Evolutionary conservation across 305 asterid species (phyloP).

Genomic region (Stenogyne calaminthoides): DNA sequence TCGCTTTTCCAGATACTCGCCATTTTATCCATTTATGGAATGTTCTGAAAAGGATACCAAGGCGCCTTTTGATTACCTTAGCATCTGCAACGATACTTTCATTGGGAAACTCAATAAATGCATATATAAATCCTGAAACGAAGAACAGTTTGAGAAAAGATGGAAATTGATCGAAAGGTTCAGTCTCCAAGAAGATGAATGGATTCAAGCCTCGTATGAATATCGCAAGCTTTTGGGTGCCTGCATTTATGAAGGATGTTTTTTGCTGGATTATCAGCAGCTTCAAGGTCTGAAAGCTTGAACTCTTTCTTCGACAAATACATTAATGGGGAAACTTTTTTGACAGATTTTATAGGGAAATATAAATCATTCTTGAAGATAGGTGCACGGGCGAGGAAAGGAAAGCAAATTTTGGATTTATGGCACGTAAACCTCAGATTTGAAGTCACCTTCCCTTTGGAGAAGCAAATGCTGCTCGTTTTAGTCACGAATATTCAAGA

Average conservation of each 20-base stretch:
- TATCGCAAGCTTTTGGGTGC: conserved; percentile 85
- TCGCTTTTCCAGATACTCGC: conserved; percentile 55
- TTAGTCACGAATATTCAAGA: conserved; percentile 82
- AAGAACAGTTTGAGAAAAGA: conserved; percentile 72
- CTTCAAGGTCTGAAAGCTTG: conserved; percentile 72
- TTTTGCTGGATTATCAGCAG: conserved; percentile 67
- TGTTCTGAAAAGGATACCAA: conserved; percentile 68
- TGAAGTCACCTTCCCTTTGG: conserved; percentile 93
- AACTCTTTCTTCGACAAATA: conserved; percentile 74
- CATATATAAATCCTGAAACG: conserved; percentile 66
- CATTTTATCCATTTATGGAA: conserved; percentile 71
- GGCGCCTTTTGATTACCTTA: conserved; percentile 62
- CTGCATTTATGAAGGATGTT: conserved; percentile 63
- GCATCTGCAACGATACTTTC: conserved; percentile 68
- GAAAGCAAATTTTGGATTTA: conserved; percentile 81
- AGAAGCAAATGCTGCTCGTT: conserved; percentile 74
- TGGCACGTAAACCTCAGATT: conserved; percentile 93
- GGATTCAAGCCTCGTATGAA: conserved; percentile 67
- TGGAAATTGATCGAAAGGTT: conserved; percentile 79
- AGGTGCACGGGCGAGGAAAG: conserved; percentile 91
- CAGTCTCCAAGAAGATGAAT: conserved; percentile 69
- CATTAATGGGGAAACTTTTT: conserved; percentile 60
- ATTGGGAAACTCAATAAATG: conserved; percentile 69
- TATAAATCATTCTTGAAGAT: conserved; percentile 69
- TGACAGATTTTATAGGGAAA: conserved; percentile 64